Percentiles rank a stretch among this genome's conserved stretches.
Conservation (phyloP, 2,329 filamentous ascomycete genomes). For the Epichloe uncinata region DNA sequence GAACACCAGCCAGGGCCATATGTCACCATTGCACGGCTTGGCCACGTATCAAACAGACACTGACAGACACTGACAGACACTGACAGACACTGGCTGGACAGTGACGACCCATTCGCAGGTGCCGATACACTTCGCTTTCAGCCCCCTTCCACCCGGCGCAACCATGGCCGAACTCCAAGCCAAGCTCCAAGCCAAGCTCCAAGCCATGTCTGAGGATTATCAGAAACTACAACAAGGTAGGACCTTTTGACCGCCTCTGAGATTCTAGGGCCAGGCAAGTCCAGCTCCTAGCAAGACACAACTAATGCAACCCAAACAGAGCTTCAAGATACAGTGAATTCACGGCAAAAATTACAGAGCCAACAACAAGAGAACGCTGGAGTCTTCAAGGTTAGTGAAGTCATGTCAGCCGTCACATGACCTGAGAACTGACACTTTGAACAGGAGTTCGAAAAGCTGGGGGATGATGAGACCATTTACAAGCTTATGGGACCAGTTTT, state of each 20-base stretch:
- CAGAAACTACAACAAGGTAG: conserved; percentile 73
- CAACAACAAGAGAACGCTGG: conserved; percentile 87
- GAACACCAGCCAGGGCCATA: too few relatives aligned
- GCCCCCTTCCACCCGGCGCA: background rate
- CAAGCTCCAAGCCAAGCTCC: conserved; percentile 54
- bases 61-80: background rate
- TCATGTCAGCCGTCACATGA: background rate
- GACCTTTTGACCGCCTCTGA: conserved; percentile 6
- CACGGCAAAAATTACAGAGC: conserved; percentile 82
- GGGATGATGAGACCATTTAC: conserved; percentile 80
- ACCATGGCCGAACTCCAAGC: conserved; percentile 62
- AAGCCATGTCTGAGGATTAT: conserved; percentile 76
- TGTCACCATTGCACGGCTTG: background rate
- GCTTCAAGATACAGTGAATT: conserved; percentile 60
- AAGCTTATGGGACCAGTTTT: conserved; percentile 89
- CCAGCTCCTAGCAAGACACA: background rate
- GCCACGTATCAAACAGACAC: background rate
- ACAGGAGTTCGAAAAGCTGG: conserved; percentile 70
- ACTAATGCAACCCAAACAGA: conserved; percentile 37
- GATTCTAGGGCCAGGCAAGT: background rate
- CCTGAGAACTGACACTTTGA: background rate
- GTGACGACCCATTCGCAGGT: background rate
- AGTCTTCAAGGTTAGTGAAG: conserved; percentile 56
- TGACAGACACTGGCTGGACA: background rate
- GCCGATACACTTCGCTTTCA: background rate